phyloP scores from a whole-genome alignment of 78 protist genomes.

The Andalucia godoyi region DNA sequence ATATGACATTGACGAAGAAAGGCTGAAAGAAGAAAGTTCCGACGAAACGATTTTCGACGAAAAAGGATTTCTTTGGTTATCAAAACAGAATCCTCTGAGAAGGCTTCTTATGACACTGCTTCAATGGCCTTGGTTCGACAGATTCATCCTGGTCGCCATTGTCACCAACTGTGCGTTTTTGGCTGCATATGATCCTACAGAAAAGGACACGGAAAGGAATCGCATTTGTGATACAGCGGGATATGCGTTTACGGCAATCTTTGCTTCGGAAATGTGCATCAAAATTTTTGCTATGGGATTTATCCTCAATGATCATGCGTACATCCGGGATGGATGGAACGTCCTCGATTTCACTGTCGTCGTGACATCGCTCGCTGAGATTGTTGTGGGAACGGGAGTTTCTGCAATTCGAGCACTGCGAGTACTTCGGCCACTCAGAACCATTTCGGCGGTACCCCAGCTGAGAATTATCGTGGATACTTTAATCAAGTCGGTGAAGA shows the following conservation, averaged over 20 bases:
- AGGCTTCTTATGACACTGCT: no score
- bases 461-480: not conserved
- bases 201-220: not conserved
- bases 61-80: no score
- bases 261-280: not conserved
- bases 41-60: no score
- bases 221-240: no score
- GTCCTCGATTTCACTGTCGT: slow-evolving; percentile 22
- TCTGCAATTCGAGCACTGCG: slow-evolving; percentile 24
- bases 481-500: not conserved
- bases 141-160: not conserved
- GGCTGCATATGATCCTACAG: slow-evolving; percentile 3
- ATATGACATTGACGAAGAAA: no score
- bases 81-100: no score
- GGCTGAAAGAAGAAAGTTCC: no score
- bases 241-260: not conserved
- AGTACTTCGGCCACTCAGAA: slow-evolving; percentile 33
- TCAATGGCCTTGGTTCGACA: not conserved
- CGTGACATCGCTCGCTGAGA: not conserved
- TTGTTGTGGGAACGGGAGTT: not conserved
- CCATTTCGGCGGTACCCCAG: slow-evolving; percentile 8
- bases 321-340: slow-evolving; percentile 25
- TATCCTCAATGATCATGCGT: not conserved
- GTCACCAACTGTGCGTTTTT: slow-evolving; percentile 1
- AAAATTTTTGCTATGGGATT: slow-evolving; percentile 2